Conservation (phyloP, 2,329 filamentous ascomycete species). For the Catunica adiposa region DNA sequence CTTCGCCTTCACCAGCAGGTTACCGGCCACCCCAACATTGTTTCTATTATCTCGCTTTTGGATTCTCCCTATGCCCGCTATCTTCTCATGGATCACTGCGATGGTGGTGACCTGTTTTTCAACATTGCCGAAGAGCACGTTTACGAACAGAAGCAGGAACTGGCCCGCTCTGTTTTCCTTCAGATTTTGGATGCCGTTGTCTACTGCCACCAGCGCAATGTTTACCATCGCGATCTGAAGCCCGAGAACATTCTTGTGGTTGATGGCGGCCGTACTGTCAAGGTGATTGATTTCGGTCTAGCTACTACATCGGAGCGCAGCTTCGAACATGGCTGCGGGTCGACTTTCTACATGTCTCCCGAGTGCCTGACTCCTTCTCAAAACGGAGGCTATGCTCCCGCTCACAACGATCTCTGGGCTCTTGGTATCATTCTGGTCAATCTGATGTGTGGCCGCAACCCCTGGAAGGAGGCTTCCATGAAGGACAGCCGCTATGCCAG, state of each 20-base stretch:
- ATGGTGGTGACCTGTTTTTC: constrained; percentile 88
- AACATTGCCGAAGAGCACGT: constrained; percentile 93
- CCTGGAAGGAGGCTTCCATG: constrained; percentile 89
- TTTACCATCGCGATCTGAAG: constrained; percentile 96
- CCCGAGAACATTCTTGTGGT: constrained; percentile 94
- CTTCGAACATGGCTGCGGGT: constrained; percentile 92
- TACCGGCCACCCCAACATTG: constrained; percentile 79
- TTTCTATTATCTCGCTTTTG: constrained; percentile 85
- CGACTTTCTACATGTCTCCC: constrained; percentile 99
- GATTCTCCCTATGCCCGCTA: constrained; percentile 85
- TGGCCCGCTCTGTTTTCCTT: constrained; percentile 76
- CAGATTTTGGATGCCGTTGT: constrained; percentile 94
- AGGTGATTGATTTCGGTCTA: constrained; percentile 93
- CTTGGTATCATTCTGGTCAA: constrained; percentile 97
- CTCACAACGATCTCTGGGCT: constrained; percentile 94
- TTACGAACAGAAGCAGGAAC: constrained; percentile 80
- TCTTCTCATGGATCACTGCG: constrained; percentile 92
- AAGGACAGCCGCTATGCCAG: constrained; percentile 93
- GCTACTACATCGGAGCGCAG: constrained; percentile 72
- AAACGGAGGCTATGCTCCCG: constrained; percentile 68
- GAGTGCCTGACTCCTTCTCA: constrained; percentile 70
- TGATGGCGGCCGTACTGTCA: constrained; percentile 74
- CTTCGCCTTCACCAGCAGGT: constrained; percentile 82
- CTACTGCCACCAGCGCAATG: constrained; percentile 80
- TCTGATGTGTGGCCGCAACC: constrained; percentile 92